Evolutionary conservation across 2,329 filamentous ascomycete species (phyloP).

Genomic region (Arthrobotrys conoides): DNA sequence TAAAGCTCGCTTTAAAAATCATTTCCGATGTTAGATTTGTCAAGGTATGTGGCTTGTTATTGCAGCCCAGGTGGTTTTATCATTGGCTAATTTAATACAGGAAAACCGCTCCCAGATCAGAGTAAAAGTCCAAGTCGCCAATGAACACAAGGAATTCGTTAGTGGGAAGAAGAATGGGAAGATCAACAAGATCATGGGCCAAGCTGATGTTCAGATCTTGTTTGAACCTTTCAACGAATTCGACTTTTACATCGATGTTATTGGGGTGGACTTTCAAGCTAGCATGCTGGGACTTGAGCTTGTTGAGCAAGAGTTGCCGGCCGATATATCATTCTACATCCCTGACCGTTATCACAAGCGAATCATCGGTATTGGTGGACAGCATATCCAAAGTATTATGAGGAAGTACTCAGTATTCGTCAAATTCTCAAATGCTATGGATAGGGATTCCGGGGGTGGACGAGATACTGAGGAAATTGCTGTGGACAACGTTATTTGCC

Average conservation of each 20-base stretch:
- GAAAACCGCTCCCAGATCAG: conserved; percentile 91
- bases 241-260: conserved; percentile 99
- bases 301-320: conserved; percentile 99
- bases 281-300: conserved; percentile 92
- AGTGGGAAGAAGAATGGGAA: conserved; percentile 99
- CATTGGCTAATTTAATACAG: conserved; percentile 9
- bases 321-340: conserved; percentile 98
- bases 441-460: conserved; percentile 79
- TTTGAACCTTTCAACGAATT: conserved; percentile 99
- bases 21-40: conserved; percentile 93
- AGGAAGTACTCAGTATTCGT: conserved; percentile 99
- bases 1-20: conserved; percentile 94
- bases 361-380: conserved; percentile 97
- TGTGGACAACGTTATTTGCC: conserved; percentile 98
- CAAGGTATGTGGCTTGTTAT: conserved; percentile 66
- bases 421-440: conserved; percentile 99
- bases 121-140: conserved; percentile 98
- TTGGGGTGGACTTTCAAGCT: conserved; percentile 90
- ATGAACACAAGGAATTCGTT: conserved; percentile 99
- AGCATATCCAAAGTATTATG: conserved; percentile 99
- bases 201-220: conserved; percentile 97
- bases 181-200: conserved; percentile 99
- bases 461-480: conserved; percentile 95
- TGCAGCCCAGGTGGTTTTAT: neutral
- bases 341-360: conserved; percentile 99